Base-by-base conservation (phyloP, 2,329 filamentous ascomycete species). In the Rhytidhysteron rufulum region DNA sequence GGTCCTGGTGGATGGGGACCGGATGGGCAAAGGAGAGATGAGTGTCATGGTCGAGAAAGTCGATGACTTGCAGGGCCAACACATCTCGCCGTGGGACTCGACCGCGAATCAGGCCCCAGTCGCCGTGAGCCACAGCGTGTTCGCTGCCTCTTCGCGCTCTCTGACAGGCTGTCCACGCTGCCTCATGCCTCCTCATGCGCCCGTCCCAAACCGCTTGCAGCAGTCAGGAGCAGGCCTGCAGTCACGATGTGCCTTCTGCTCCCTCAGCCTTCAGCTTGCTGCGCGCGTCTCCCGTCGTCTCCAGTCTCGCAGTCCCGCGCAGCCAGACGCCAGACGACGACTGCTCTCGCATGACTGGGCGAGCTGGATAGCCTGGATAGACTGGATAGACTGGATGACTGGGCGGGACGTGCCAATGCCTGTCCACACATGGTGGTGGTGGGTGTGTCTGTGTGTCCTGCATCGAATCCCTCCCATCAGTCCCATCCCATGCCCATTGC, bases 61-160 rank as follows among this genome's bases (percentile, higher is more conserved):
- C 36, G 30, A 45, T 45, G 39, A 39, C 39, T 42, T 45, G 43
- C 43, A 45, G 42, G n/a, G 43, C 39, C 43, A 45, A 25, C 43
- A 39, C 38, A 44, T 44, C 39, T 16, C 31, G 19, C 32, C 29
- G 39, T 42, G 37, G 38, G 20, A 40, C 15, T 34, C 29, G 38
- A 30, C 41, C 48, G 43, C 51, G 39, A 41, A 41, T 41, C 39
- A 41, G 15, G 39, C 16, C 33, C 6, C 22, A 6, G 25, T 9
- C 19, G 16, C 32, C 9, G 15, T 18, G 15, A 24, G 37, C 37
- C 37, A 39, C 37, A 32, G 37, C 37, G 37, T 31, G 25, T 39
- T n/a, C 25, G 32, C n/a, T 18, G 15, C 27, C 29, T 4, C 13
- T 10, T 13, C 11, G 37, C 25, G 37, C 37, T 16, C 25, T 15